Conservation (phyloP, 371 early-diverging fungal species). For the Actinomucor elegans region DNA sequence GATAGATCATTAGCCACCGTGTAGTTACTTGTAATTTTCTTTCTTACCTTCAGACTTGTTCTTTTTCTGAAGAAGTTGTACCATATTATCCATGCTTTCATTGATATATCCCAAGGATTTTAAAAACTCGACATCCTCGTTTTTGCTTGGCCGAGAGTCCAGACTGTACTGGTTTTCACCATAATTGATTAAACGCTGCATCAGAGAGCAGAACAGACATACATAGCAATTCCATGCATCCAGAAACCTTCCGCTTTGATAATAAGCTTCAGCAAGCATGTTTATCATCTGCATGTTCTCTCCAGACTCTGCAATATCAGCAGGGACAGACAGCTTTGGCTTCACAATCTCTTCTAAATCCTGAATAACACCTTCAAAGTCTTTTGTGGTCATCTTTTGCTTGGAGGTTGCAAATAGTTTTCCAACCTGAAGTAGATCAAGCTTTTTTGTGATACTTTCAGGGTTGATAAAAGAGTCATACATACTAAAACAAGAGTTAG, state of each 20-base stretch:
- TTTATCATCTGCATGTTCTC: constrained; percentile 16
- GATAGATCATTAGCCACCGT: too few species aligned
- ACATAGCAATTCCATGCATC: constrained; percentile 41
- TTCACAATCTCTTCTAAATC: constrained; percentile 30
- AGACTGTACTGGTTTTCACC: constrained; percentile 16
- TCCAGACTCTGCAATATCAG: constrained; percentile 17
- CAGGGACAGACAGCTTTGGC: constrained; percentile 8
- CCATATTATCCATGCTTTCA: constrained; percentile 4
- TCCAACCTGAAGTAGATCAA: constrained; percentile 25
- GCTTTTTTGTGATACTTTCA: constrained; percentile 28
- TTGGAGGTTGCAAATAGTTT: constrained; percentile 41
- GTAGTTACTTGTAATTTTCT: too few species aligned
- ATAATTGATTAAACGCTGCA: constrained; percentile 27
- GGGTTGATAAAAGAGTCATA: constrained; percentile 38
- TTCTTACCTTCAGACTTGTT: constrained; percentile 4
- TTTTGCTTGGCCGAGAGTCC: constrained; percentile 8
- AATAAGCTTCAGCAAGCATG: constrained; percentile 30
- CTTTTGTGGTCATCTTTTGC: constrained; percentile 35
- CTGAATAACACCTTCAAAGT: constrained; percentile 46
- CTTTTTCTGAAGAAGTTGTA: constrained; percentile 3
- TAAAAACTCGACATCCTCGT: constrained; percentile 32
- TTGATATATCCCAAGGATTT: constrained; percentile 17
- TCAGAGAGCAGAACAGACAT: constrained; percentile 16
- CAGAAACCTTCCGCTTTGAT: constrained; percentile 7
- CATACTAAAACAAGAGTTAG: constrained; percentile 7